A percentile compares a stretch with the other conserved stretches of the same genome.
These are phyloP conservation scores for Apiosordaria backusii DNA, from an alignment of 495 filamentous ascomycete genomes.

Conservation along the genomic window DNA sequence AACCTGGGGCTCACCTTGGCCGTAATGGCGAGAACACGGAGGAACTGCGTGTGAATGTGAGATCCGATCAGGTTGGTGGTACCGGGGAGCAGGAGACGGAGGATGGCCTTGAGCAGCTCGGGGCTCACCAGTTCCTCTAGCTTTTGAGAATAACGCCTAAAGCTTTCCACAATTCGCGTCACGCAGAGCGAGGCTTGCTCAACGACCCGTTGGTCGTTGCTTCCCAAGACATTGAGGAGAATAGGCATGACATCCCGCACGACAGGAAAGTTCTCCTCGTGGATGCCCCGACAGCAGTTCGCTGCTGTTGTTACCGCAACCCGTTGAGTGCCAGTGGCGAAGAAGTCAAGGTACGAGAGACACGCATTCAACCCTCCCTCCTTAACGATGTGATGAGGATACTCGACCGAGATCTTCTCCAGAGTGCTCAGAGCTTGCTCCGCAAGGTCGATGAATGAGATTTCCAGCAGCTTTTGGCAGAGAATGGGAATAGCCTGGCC, in stretches of 20 bases:
- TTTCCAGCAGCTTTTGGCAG: slow-evolving; percentile 90
- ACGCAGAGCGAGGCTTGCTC: slow-evolving; percentile 96
- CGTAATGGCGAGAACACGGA: slow-evolving; percentile 82
- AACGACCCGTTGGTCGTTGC: slow-evolving; percentile 93
- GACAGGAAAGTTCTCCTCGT: slow-evolving; percentile 84
- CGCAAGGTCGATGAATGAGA: slow-evolving; percentile 93
- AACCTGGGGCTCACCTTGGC: slow-evolving; percentile 82
- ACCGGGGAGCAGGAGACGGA: slow-evolving; percentile 88
- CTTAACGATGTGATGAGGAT: slow-evolving; percentile 90
- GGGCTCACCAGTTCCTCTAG: slow-evolving; percentile 88
- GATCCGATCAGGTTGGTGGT: slow-evolving; percentile 94
- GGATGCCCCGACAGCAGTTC: slow-evolving; percentile 95
- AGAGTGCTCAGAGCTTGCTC: slow-evolving; percentile 96
- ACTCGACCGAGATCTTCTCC: slow-evolving; percentile 96
- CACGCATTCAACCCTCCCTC: slow-evolving; percentile 95
- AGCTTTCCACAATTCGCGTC: slow-evolving; percentile 94
- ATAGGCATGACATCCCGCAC: slow-evolving; percentile 94
- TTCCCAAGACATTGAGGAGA: slow-evolving; percentile 80
- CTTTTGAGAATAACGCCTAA: slow-evolving; percentile 78
- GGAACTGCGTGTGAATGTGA: slow-evolving; percentile 95
- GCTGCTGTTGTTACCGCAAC: slow-evolving; percentile 96
- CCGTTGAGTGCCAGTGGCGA: slow-evolving; percentile 92
- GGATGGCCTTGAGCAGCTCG: slow-evolving; percentile 78
- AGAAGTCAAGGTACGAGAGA: slow-evolving; percentile 93
- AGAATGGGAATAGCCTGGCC: slow-evolving; percentile 91